Base-by-base conservation (phyloP, 345 rosid species). In the Citrus hindsii region DNA sequence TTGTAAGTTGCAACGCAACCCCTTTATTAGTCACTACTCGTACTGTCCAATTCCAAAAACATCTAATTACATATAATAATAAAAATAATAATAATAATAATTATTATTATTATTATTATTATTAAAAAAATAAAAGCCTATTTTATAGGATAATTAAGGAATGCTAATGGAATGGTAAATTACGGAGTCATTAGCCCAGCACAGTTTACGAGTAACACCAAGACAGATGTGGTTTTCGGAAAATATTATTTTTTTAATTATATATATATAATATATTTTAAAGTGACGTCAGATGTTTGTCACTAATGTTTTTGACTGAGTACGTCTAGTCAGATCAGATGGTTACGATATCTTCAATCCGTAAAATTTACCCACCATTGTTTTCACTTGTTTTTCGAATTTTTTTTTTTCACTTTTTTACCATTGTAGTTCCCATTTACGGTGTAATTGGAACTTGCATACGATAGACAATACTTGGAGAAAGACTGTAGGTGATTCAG, bases 201-300 rank as follows among this genome's bases (percentile, higher is more conserved):
- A 46, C 51, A 13, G 14, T 46, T 46, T 46, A 46, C 51, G 51
- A 46, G 51, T 13, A 46, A 46, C 51, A 3, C 51, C 51, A 13
- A 3, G 18, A 46, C 51, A 13, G 18, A 46, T 46, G 51, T 13
- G 51, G 51, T 46, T 12, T 46, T 13, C 18, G 14, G 51, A 13
- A 46, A 46, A 46, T 46, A 12, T n/a, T n/a, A 3, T 10, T 12
- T 40, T 7, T 9, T 40, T 9, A n/a, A n/a, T n/a, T 38, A 40
- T 40, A 40, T 40, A 40, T 40, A 40, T 40, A 9, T 38, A 38
- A n/a, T n/a, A 32, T 33, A 33, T 33, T 1, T 38, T 38, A 38
- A 60, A 60, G 77, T 85, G 87, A 85, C 83, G 83, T 78, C 65
- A 74, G 72, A 55, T 32, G 5, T 59, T 35, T 61, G 55, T 79